Base-by-base conservation (phyloP, 2,329 filamentous ascomycete genomes). In the Bipolaris zeicola region DNA sequence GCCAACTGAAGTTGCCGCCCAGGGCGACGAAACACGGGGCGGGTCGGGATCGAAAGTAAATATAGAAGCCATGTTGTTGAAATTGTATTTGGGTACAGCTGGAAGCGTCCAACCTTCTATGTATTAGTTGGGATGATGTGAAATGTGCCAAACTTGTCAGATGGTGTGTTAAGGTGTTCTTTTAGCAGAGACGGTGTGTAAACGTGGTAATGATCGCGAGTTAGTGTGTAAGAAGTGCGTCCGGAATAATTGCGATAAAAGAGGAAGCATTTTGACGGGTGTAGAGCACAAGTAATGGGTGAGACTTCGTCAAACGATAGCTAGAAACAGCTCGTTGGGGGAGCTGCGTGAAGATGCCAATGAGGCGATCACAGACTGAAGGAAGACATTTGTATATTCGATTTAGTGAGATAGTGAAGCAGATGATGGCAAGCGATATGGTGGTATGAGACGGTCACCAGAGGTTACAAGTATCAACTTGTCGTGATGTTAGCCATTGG, bases 1-100 rank as follows among this genome's bases (percentile, higher is more conserved):
- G 43, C 58, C 69, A 55, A 60, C 55, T 3, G 68, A 78, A 74
- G 87, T 83, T 10, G 82, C 86, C n/a, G 89, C 84, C 95, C 95
- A 99, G 14, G 95, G 95, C 16, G 94, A 98, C 13, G 90, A 89
- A 34, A 98, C 92, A 74, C 91, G 83, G 1, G 91, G 91, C 43
- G 92, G 91, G 63, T 96, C 89, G 2, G 91, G 88, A 60, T 97
- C 92, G 73, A 91, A 99, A 0, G 94, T 97, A 75, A 99, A 99
- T 65, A 99, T 91, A 11, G 94, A 97, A 56, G 95, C 94, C 91
- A 95, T 96, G 10, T 37, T 60, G 28, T 39, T 44, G 54, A 18
- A 14, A 7, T 49, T 36, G 34, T 16, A 16, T n/a, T 48, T n/a
- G 31, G 24, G 16, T 18, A 28, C 44, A 14, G 41, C 47, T 8